Base-by-base conservation (phyloP, 2,329 filamentous ascomycete species). In the Xylaria sp. region DNA sequence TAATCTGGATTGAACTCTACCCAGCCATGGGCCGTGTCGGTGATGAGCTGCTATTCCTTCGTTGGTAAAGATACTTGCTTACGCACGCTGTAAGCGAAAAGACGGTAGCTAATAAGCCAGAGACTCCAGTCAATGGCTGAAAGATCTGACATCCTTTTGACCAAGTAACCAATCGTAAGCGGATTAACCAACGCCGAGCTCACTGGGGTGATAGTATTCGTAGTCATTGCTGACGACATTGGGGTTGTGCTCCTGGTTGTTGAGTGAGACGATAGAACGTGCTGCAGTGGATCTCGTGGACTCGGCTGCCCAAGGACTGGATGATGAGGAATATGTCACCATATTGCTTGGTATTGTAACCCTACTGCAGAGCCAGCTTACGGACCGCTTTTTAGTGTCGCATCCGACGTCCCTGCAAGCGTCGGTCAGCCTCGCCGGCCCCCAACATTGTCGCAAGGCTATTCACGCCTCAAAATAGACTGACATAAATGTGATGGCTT, bases 361-460 rank as follows among this genome's bases (percentile, higher is more conserved):
- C 60, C 36, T 65, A 64, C 60, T 59, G 53, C 65, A 65, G 36
- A 52, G 23, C 32, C 63, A 60, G 64, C 64, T 66, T 61, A 64
- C 63, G 46, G 50, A 60, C 63, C 50, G 52, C 48, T 65, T 41
- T 41, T 41, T 41, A 50, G 57, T 60, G 66, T 71, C 60, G 56
- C 61, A 66, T 65, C 53, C 58, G 60, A 69, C 45, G 64, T 63
- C 55, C 34, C 30, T 57, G 61, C 28, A 60, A 46, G 59, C 4
- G 45, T 58, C 48, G 58, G 64, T 70, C 69, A 72, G 71, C 71
- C 71, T 72, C 39, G 64, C 52, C 36, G 58, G 36, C 32, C 25
- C 39, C 48, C 43, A 23, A 52, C 18, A 34, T 34, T 43, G 20
- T 52, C 23, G 60, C 63, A 62, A 71, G 69, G 70, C 70, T 69